These are phyloP conservation scores for Pisolithus marmoratus DNA, from an alignment of 768 basidiomycete species.

Conservation along the genomic window DNA sequence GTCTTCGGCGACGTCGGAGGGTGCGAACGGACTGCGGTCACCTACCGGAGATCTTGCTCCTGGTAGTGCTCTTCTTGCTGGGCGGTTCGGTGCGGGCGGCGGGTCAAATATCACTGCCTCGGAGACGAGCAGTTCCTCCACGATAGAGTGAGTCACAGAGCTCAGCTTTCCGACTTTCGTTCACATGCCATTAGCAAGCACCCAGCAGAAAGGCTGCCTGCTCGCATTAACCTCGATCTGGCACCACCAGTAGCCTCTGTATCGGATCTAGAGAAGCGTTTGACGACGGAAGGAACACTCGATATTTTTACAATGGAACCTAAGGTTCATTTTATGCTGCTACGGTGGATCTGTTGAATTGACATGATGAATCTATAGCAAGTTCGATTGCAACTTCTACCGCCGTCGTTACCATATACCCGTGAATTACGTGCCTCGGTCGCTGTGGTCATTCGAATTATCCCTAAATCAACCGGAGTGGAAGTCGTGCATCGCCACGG, in stretches of 20 bases:
- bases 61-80: slow-evolving; percentile 10
- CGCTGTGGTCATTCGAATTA: slow-evolving; percentile 72
- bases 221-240: slow-evolving; percentile 48
- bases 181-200: slow-evolving; percentile 38
- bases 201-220: slow-evolving; percentile 54
- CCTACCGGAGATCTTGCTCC: slow-evolving; percentile 1
- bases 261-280: slow-evolving; percentile 72
- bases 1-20: not conserved
- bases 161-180: not conserved
- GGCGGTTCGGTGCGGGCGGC: slow-evolving; percentile 16
- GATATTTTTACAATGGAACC: slow-evolving; percentile 96
- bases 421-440: slow-evolving; percentile 70
- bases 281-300: slow-evolving; percentile 72
- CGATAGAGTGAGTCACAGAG: slow-evolving; percentile 45
- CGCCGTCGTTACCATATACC: slow-evolving; percentile 70
- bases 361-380: slow-evolving; percentile 42
- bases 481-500: slow-evolving; percentile 73
- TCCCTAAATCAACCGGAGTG: slow-evolving; percentile 66
- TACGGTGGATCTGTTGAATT: slow-evolving; percentile 1
- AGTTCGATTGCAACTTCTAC: slow-evolving; percentile 86
- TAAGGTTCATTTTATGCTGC: slow-evolving; percentile 49
- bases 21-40: not conserved
- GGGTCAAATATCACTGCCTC: slow-evolving; percentile 47
- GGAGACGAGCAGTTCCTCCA: slow-evolving; percentile 44
- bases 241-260: slow-evolving; percentile 54